phyloP scores from a whole-genome alignment of 2,329 filamentous ascomycete genomes.

The Beauveria brongniartii region DNA sequence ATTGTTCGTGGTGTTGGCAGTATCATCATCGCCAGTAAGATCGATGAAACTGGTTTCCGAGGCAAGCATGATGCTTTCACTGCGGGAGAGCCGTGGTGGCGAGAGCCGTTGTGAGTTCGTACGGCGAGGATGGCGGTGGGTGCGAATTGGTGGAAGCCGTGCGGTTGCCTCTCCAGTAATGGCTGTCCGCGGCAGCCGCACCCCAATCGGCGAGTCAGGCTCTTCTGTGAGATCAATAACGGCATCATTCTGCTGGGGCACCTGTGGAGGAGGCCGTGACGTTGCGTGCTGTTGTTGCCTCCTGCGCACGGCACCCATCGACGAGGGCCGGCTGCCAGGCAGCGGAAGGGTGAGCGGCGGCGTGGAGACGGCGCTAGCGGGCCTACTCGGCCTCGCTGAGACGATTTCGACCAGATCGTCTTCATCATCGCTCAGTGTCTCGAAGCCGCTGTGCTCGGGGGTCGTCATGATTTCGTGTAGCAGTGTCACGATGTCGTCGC shows the following conservation, averaged over 20 bases:
- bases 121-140: conserved; percentile 30
- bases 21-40: conserved; percentile 39
- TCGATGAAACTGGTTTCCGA: conserved; percentile 37
- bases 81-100: conserved; percentile 35
- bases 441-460: neutral
- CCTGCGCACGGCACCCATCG: neutral
- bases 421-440: conserved; percentile 14
- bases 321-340: neutral
- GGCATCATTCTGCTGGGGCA: conserved; percentile 14
- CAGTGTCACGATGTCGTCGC: neutral
- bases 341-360: neutral
- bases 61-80: conserved; percentile 35
- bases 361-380: neutral
- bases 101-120: conserved; percentile 33
- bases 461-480: neutral
- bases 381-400: neutral
- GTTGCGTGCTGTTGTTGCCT: conserved; percentile 6
- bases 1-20: conserved; percentile 6
- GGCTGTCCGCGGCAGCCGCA: conserved; percentile 23
- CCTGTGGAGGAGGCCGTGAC: conserved; percentile 11
- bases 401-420: conserved; percentile 30
- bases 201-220: conserved; percentile 37
- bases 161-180: neutral
- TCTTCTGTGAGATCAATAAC: conserved; percentile 45
- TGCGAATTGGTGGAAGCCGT: conserved; percentile 6